Evolutionary conservation across 1,139 yeast genomes (phyloP), one percentile per base, ranked within the genome.

Genomic region (Lodderomyces theae): DNA sequence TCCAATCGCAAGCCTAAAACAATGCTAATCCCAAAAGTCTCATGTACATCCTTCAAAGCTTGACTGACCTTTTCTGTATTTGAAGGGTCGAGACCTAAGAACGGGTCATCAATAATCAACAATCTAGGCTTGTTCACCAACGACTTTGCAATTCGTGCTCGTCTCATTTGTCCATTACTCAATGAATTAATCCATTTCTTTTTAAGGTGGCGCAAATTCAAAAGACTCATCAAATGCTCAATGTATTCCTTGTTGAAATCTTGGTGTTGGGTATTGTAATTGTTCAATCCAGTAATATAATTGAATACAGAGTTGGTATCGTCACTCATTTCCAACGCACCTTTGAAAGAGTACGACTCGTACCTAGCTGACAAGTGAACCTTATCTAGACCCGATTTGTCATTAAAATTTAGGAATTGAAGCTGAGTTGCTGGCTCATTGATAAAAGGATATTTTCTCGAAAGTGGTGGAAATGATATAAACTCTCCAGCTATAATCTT

Each of bases 141-240:
- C 0, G 90, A 79, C 47, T 77, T 75, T 0, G 97, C 97, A 23
- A 92, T 67, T 46, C 96, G 71, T 0, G 97, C 96, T 38, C 98
- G 69, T 51, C 98, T 73, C 60, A 86, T 80, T 61, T 92, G 98
- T 0, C 98, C 98, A 58, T 92, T 92, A 60, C 96, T 86, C 38
- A 92, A 68, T 0, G 94, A 86, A 58, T 87, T 87, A 35, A 87
- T 79, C 89, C 95, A 90, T 46, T 87, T 75, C 42, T 78, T 67
- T 41, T 77, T 69, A 42, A 88, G 63, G 1, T 77, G 82, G 6
- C 57, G 60, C 46, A 92, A 67, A 39, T 76, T 69, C 47, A 92
- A 73, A 32, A 64, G 59, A n/a, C 67, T 59, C 28, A 84, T 57
- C 4, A 82, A 63, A 2, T 57, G 49, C 0, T 64, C 58, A 7